Conservation (phyloP, 306 rosid species). For the Morella rubra region DNA sequence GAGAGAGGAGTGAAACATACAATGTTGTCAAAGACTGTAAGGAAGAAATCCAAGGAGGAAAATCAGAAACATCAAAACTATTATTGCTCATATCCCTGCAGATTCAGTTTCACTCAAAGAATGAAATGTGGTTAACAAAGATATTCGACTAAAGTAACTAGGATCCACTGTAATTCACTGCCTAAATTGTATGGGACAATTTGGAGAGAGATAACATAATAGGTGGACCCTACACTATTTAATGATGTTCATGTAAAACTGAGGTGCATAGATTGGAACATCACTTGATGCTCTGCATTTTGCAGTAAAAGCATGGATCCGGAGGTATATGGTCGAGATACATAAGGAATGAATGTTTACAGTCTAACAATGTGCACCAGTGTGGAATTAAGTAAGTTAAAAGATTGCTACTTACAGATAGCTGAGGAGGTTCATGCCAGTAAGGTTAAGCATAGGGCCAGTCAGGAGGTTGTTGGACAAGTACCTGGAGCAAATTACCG, state of each 20-base stretch:
- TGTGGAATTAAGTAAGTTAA: background rate
- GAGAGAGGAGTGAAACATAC: slow-evolving; percentile 37
- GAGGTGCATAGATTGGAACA: too few relatives aligned
- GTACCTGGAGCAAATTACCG: slow-evolving; percentile 36
- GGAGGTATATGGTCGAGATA: too few relatives aligned
- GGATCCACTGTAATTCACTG: background rate
- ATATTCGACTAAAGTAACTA: background rate
- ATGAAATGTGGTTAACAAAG: background rate
- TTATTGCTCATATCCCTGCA: slow-evolving; percentile 68
- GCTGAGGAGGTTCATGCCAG: slow-evolving; percentile 43
- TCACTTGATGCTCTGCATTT: too few relatives aligned
- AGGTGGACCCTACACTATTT: too few relatives aligned
- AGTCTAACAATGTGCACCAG: too few relatives aligned
- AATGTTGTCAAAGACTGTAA: slow-evolving; percentile 47
- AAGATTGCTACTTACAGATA: slow-evolving; percentile 44
- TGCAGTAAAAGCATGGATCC: too few relatives aligned
- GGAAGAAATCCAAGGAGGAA: slow-evolving; percentile 51
- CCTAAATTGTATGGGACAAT: too few relatives aligned
- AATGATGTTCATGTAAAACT: too few relatives aligned
- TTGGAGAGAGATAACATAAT: too few relatives aligned
- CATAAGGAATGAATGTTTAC: too few relatives aligned
- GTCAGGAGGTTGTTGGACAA: slow-evolving; percentile 61
- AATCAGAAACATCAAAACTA: slow-evolving; percentile 42
- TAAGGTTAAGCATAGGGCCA: slow-evolving; percentile 56
- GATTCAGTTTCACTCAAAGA: slow-evolving; percentile 5